Evolutionary conservation across 2,329 filamentous ascomycete species (phyloP).

Genomic region (Gaeumannomyces tritici): DNA sequence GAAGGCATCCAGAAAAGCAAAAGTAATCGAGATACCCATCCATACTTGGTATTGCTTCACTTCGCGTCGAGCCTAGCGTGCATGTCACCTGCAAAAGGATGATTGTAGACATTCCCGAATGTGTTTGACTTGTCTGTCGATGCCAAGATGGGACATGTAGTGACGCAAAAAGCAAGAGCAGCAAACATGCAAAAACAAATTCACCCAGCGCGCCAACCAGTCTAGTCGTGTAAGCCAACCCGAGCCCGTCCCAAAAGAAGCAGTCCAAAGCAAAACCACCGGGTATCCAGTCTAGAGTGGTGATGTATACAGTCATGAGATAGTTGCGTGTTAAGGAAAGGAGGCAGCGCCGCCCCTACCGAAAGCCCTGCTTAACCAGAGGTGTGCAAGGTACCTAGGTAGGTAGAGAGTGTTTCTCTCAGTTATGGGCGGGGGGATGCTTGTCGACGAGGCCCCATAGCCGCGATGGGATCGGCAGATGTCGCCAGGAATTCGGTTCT

Average conservation of each 20-base stretch:
- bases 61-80: not conserved
- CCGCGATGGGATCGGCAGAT: too few relatives aligned
- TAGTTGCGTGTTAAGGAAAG: not conserved
- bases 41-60: not conserved
- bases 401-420: too few relatives aligned
- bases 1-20: not conserved
- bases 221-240: not conserved
- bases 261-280: not conserved
- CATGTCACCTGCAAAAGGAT: not conserved
- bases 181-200: not conserved
- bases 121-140: not conserved
- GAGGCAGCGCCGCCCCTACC: too few relatives aligned
- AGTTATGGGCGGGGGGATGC: too few relatives aligned
- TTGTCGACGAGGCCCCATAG: too few relatives aligned
- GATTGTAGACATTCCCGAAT: not conserved
- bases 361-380: too few relatives aligned
- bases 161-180: not conserved
- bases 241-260: not conserved
- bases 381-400: too few relatives aligned
- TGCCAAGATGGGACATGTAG: too few relatives aligned
- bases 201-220: not conserved
- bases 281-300: not conserved
- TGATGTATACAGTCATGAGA: not conserved
- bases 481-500: too few relatives aligned
- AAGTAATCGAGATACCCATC: not conserved